These are phyloP conservation scores for Pythium graminicola DNA, from an alignment of 352 stramenopile species.

Conservation along the genomic window DNA sequence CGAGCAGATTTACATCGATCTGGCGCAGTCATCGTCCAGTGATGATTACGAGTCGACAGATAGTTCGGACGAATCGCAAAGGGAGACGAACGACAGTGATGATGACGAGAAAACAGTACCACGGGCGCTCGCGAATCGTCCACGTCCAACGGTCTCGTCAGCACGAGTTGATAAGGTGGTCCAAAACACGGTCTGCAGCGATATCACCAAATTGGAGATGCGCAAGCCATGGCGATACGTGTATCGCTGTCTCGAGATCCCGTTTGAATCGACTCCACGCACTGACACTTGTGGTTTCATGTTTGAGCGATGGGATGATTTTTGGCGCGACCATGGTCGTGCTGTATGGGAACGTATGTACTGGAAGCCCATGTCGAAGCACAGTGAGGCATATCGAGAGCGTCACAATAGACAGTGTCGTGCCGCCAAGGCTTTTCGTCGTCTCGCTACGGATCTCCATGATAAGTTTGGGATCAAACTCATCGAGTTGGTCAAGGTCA, in stretches of 20 bases:
- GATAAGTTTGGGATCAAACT: constrained; percentile 10
- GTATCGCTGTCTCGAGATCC: constrained; percentile 37
- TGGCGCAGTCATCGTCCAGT: constrained; percentile 8
- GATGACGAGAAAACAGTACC: not conserved
- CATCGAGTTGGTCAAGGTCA: not conserved
- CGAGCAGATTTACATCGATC: constrained; percentile 11
- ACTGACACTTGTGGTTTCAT: constrained; percentile 33
- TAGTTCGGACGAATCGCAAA: constrained; percentile 2
- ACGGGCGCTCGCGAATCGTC: not conserved
- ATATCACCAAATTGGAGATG: constrained; percentile 20
- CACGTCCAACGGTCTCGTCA: not conserved
- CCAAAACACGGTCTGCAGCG: not conserved
- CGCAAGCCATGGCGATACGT: constrained; percentile 38
- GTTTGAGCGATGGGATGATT: constrained; percentile 47
- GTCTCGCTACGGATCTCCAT: constrained; percentile 28
- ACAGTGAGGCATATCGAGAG: constrained; percentile 24
- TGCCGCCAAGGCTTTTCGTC: constrained; percentile 27
- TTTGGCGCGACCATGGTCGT: constrained; percentile 34
- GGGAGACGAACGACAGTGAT: not conserved
- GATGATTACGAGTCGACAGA: constrained; percentile 16
- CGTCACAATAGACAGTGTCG: constrained; percentile 29
- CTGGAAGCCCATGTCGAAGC: constrained; percentile 29
- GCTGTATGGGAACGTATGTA: constrained; percentile 45
- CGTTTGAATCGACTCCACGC: constrained; percentile 24
- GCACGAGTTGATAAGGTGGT: not conserved